phyloP scores from a whole-genome alignment of 2,329 filamentous ascomycete genomes.

The Penicillium sp. region DNA sequence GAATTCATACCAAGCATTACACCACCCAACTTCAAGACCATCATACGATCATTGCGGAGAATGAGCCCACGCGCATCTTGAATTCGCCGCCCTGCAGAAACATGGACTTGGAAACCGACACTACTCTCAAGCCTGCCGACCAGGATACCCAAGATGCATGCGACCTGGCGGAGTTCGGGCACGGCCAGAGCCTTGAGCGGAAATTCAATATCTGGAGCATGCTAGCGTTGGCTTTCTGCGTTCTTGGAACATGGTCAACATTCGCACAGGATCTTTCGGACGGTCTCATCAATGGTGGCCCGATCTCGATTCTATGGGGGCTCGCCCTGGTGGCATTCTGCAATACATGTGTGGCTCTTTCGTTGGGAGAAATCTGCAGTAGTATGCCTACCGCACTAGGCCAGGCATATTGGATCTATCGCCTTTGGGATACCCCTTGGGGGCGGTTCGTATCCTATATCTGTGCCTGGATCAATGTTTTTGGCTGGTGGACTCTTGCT shows the following conservation, averaged over 20 bases:
- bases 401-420: constrained; percentile 59
- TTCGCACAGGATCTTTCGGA: constrained; percentile 55
- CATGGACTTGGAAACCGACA: constrained; percentile 20
- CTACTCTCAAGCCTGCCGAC: constrained; percentile 21
- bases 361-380: constrained; percentile 57
- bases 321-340: constrained; percentile 53
- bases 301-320: constrained; percentile 57
- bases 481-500: constrained; percentile 59
- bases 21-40: neutral
- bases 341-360: constrained; percentile 56
- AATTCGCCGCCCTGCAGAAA: neutral
- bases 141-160: constrained; percentile 40
- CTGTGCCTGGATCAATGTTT: constrained; percentile 61
- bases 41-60: constrained; percentile 5
- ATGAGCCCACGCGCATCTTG: constrained; percentile 7
- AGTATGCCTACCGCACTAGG: constrained; percentile 61
- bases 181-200: constrained; percentile 42
- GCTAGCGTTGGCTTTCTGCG: constrained; percentile 58
- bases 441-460: constrained; percentile 57
- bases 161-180: constrained; percentile 43
- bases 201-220: constrained; percentile 59
- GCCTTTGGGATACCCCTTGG: constrained; percentile 37
- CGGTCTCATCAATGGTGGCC: constrained; percentile 55
- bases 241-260: constrained; percentile 59
- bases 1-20: constrained; percentile 1